These are phyloP conservation scores for Zizania latifolia DNA, from an alignment of 176 grass and related monocot genomes.

Conservation along the genomic window DNA sequence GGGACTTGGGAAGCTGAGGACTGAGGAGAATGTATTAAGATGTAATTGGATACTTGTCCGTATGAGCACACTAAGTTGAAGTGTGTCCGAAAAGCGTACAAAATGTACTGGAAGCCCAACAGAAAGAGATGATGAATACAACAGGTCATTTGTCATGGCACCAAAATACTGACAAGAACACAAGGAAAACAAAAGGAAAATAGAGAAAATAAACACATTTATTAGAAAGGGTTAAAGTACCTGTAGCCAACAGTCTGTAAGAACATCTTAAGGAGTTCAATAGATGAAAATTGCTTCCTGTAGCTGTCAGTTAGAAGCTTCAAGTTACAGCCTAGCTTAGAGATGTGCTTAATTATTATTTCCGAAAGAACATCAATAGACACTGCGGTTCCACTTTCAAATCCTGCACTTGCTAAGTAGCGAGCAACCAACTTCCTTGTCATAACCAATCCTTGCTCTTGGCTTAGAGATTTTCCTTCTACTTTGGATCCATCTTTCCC, in stretches of 20 bases:
- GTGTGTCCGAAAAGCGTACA: background rate
- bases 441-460: constrained; percentile 70
- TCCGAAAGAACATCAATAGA: constrained; percentile 79
- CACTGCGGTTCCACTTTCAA: constrained; percentile 63
- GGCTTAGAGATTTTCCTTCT: constrained; percentile 63
- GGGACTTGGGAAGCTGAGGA: background rate
- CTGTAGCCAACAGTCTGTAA: constrained; percentile 72
- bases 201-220: background rate
- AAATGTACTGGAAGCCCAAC: background rate
- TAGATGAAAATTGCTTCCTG: constrained; percentile 80
- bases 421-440: constrained; percentile 51
- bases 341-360: constrained; percentile 61
- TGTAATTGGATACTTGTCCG: background rate
- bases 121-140: background rate
- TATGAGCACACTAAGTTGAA: background rate
- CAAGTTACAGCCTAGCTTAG: constrained; percentile 65
- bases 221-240: constrained; percentile 31
- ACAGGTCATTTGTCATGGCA: background rate
- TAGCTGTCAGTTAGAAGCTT: constrained; percentile 88
- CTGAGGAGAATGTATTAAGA: background rate
- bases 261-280: constrained; percentile 97
- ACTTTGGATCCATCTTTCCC: constrained; percentile 65
- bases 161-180: background rate
- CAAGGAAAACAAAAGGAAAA: background rate
- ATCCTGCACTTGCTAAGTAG: constrained; percentile 40